Conservation (phyloP, 2,329 filamentous ascomycete species). For the Fusarium sp. region DNA sequence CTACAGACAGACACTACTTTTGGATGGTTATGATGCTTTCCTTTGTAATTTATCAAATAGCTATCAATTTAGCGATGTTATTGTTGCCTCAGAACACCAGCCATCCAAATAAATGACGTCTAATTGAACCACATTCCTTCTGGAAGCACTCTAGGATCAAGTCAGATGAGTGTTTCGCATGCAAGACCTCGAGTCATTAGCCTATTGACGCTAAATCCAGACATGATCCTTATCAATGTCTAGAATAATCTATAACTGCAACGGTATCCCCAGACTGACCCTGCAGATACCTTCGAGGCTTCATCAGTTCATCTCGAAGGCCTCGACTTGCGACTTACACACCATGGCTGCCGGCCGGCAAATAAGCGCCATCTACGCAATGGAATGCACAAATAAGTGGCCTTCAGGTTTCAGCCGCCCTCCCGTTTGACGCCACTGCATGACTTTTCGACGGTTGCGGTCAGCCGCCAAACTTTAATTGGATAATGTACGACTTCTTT, state of each 20-base stretch:
- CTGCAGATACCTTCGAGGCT: not conserved
- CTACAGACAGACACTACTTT: no score
- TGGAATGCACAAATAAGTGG: conserved; percentile 1
- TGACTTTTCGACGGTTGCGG: conserved; percentile 10
- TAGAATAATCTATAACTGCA: not conserved
- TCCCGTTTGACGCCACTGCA: not conserved
- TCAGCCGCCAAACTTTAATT: not conserved
- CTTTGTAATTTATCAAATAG: not conserved
- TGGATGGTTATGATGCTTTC: not conserved
- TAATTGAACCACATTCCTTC: not conserved
- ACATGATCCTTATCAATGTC: accelerated
- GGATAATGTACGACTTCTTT: not conserved
- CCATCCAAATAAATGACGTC: not conserved
- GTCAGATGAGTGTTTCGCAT: accelerated
- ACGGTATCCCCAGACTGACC: not conserved
- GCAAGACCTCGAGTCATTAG: not conserved
- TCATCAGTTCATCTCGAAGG: not conserved
- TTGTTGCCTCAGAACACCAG: not conserved
- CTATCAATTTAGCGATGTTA: not conserved
- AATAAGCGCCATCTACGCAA: not conserved
- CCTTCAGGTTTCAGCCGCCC: conserved; percentile 15
- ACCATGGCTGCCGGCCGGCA: not conserved
- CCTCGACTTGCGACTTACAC: not conserved
- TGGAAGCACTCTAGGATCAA: accelerated
- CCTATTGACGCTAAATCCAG: accelerated